Evolutionary conservation across 257 asterid species (phyloP), one percentile per base, ranked within the genome.

Genomic region (Verbascum thapsus): DNA sequence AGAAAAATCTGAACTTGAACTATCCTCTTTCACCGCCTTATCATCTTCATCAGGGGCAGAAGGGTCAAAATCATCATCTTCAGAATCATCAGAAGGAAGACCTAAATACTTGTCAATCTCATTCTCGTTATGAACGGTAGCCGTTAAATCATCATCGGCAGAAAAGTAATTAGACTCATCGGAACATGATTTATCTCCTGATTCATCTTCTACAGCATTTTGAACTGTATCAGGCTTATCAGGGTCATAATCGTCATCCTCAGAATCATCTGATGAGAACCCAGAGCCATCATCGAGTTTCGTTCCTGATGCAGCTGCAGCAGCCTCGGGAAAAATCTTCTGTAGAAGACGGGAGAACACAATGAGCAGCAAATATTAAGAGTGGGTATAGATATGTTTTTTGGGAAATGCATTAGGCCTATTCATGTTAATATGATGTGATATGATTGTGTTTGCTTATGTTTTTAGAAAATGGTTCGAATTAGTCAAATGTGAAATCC

Each of bases 301-400:
- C 75, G 72, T 91, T 55, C 96, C 98, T 1, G 88, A 76, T 58
- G 85, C 91, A 67, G 83, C 90, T 30, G 86, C 85, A 48, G 87
- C 91, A 56, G 95, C 98, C 81, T 90, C 94, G 7, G 99, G 90
- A 77, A 87, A 94, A 30, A 94, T 85, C 73, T 85, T 90, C 99
- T 94, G 95, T 72, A 76, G 47, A 67, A 30, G 47, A 60, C 45
- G 61, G 32, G 66, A 66, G 64, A 19, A 26, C 71, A 71, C 18
- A 64, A 23, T 84, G 55, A 83, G 80, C 41, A 76, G 65, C 64
- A 58, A 61, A 69, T 48, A 60, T 19, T 38, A 71, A 53, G n/a
- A n/a, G n/a, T n/a, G n/a, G n/a, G n/a, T n/a, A n/a, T n/a, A n/a
- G n/a, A n/a, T n/a, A n/a, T n/a, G n/a, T n/a, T n/a, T n/a, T n/a